Evolutionary conservation across 2,329 filamentous ascomycete species (phyloP), one percentile per base, ranked within the genome.

Genomic region (Fusarium virguliforme): DNA sequence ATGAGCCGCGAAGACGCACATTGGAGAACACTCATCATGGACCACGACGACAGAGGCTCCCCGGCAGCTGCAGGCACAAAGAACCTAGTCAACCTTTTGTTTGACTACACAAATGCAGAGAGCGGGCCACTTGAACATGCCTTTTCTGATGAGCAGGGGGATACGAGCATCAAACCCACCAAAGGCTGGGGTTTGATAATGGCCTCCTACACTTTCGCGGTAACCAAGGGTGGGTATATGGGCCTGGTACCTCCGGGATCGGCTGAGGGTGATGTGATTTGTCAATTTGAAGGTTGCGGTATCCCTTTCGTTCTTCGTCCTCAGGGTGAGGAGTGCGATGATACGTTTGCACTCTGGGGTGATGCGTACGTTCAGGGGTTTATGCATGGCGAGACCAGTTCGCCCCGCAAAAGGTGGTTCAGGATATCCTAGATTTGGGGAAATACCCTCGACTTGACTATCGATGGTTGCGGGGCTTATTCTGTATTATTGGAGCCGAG

Each of bases 331-430:
- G n/a, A 43, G 10, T 24, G 22, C 22, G 40, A 24, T 24, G 22
- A 13, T 24, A 43, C 9, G 18, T 43, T 43, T 43, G 10, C 40
- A 12, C 40, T 43, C 40, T 43, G 40, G 40, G 40, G 40, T 43
- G 40, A 43, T n/a, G 40, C 40, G n/a, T 43, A 43, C 40, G 40
- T 43, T 43, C 40, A 43, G 40, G 40, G 40, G 18, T 43, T 43
- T 43, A 43, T 43, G 40, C 40, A 43, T 24, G 40, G 40, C 18
- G 40, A 43, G 40, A 43, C 40, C n/a, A 43, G 40, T 24, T 22
- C n/a, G n/a, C 40, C 22, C 8, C 18, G 40, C 9, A 43, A 12
- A 43, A 24, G 18, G 40, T 43, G 40, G 40, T 24, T 43, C n/a
- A 43, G 8, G 40, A 43, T 43, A 43, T 18, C 22, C 40, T 43